phyloP scores from a whole-genome alignment of 768 basidiomycete species.

The Calocera viscosa region DNA sequence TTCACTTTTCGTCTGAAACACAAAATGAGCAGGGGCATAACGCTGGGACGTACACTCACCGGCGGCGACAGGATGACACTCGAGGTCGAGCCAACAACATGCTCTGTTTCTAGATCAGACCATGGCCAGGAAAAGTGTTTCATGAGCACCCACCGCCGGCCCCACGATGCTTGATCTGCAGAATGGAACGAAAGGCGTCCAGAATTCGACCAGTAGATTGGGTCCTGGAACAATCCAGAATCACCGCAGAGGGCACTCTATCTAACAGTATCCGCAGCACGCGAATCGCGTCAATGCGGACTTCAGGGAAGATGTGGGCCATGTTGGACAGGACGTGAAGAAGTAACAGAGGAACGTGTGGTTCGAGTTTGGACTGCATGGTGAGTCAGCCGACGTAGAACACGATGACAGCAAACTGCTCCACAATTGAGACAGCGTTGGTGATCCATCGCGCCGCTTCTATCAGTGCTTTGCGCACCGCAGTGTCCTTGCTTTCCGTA shows the following conservation, averaged over 20 bases:
- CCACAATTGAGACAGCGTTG: conserved; percentile 45
- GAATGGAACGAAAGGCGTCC: conserved; percentile 68
- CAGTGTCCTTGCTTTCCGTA: conserved; percentile 45
- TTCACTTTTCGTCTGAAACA: background rate
- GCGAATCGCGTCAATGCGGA: conserved; percentile 77
- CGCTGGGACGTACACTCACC: background rate
- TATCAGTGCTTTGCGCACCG: conserved; percentile 61
- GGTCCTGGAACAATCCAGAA: conserved; percentile 43
- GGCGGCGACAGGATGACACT: conserved; percentile 3
- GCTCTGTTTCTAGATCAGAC: background rate
- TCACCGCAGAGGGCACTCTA: conserved; percentile 51
- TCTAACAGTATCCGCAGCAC: conserved; percentile 66
- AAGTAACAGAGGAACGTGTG: conserved; percentile 63
- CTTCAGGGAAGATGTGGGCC: conserved; percentile 91
- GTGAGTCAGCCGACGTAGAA: background rate
- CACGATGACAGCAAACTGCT: conserved; percentile 16
- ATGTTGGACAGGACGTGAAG: conserved; percentile 83
- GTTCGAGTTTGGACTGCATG: conserved; percentile 50
- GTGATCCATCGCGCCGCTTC: conserved; percentile 64
- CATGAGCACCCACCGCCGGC: conserved; percentile 2
- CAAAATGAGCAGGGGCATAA: background rate
- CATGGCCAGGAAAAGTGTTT: background rate
- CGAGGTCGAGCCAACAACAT: background rate
- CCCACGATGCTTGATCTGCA: conserved; percentile 44
- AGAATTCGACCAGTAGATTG: conserved; percentile 36